Base-by-base conservation (phyloP, 1,284 basidiomycete species). In the Amylostereum areolatum region DNA sequence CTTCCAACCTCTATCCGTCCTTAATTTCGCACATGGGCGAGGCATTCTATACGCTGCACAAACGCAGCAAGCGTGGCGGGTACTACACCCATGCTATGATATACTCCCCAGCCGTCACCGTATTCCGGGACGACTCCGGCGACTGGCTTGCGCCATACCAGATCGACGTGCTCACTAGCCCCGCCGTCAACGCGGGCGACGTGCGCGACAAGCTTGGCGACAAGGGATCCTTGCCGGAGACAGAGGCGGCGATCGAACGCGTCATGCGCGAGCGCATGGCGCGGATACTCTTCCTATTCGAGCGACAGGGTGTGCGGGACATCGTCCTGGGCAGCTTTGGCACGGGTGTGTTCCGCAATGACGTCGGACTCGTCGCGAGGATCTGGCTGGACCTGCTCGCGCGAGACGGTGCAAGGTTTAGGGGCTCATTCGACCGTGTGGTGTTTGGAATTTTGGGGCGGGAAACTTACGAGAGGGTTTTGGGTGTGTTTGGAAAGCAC, bases 271-370 rank as follows among this genome's bases (percentile, higher is more conserved):
- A 87, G 62, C 69, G 85, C 29, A 87, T 88, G 83, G 78, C 65
- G 1, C 70, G 85, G 44, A 68, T 85, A 28, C 62, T 89, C 18
- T 77, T 66, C 52, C 62, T 86, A n/a, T 84, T 85, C 58, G 79
- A 86, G 65, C 68, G 66, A 32, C 69, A 77, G 54, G 77, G 78
- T 7, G 73, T 76, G 12, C 68, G 68, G 52, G 72, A 79, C 54
- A 50, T 87, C 40, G 81, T 89, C 1, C 63, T 88, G 39, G 85
- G 86, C 30, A 82, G 80, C 56, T 88, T 85, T 63, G 85, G 85
- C 8, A 88, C 84, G 1, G 85, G 85, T 0, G 84, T 81, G 5
- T 88, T 86, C 64, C 68, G 67, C 54, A 88, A 88, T 58, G 68
- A 74, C 30, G 75, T 86, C 12, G 61, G 65, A 32, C 57, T 58